A percentile compares a stretch with the other conserved stretches of the same genome.
phyloP scores from a whole-genome alignment of 1,139 yeast genomes.

The Pichia cactophila region DNA sequence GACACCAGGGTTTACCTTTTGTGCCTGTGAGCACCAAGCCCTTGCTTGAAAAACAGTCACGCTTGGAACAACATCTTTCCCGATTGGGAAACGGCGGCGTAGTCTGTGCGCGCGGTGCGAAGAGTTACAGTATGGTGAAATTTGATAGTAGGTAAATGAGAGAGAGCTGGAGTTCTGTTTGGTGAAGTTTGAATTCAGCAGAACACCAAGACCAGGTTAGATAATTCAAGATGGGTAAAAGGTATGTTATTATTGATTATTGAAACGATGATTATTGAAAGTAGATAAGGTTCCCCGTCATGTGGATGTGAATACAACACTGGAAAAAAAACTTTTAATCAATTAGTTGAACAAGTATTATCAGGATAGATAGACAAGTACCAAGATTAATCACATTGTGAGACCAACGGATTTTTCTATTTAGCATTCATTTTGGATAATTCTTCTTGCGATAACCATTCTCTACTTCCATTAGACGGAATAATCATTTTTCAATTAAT shows the following conservation, averaged over 20 bases:
- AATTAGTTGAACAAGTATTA: no score
- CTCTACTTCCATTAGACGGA: not conserved
- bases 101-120: not conserved
- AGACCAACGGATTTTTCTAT: no score
- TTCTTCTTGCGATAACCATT: no score
- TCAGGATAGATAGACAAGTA: no score
- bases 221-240: conserved; percentile 65
- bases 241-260: conserved; percentile 39
- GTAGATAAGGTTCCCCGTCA: not conserved
- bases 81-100: not conserved
- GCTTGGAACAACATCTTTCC: not conserved
- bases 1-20: no score
- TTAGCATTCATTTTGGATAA: no score
- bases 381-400: no score
- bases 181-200: conserved; percentile 1
- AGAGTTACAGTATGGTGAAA: not conserved
- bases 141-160: not conserved
- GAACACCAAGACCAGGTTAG: conserved; percentile 13
- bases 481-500: not conserved
- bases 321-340: no score
- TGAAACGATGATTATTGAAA: not conserved
- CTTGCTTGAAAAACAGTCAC: no score
- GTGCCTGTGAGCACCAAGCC: no score
- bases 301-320: not conserved
- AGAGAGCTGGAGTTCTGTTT: not conserved